phyloP scores from a whole-genome alignment of 2,329 filamentous ascomycete genomes.

The Trichoderma semiorbis region DNA sequence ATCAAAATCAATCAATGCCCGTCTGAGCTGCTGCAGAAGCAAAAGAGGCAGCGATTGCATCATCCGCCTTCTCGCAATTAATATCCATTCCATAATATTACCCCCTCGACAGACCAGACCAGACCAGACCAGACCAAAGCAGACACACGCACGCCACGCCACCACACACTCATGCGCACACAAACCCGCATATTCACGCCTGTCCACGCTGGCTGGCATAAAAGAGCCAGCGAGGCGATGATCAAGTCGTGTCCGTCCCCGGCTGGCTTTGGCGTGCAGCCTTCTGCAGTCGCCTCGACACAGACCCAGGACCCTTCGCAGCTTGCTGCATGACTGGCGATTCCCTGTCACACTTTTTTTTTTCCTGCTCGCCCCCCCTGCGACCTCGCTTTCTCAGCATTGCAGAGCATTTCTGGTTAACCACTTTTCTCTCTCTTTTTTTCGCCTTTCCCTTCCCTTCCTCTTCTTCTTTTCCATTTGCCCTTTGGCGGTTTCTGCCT shows the following conservation, averaged over 20 bases:
- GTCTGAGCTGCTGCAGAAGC: not conserved
- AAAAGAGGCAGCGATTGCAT: slow-evolving; percentile 12
- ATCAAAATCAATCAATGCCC: not conserved
- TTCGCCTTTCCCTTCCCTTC: not conserved
- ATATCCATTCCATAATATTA: not conserved
- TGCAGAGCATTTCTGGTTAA: slow-evolving; percentile 3
- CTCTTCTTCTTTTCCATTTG: not conserved
- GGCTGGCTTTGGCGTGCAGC: slow-evolving; percentile 25
- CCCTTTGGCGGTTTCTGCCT: not conserved
- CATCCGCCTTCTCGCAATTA: not conserved
- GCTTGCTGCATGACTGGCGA: slow-evolving; percentile 13
- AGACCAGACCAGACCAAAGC: too few species aligned
- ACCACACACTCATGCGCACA: not conserved
- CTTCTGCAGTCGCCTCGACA: slow-evolving; percentile 26
- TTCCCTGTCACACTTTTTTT: slow-evolving; percentile 9
- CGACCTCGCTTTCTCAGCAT: slow-evolving; percentile 5
- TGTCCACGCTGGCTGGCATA: slow-evolving; percentile 19
- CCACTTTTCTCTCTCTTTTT: not conserved
- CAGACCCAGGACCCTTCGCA: not conserved
- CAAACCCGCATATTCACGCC: slow-evolving; percentile 12
- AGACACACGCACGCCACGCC: not conserved
- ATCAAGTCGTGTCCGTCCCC: slow-evolving; percentile 24
- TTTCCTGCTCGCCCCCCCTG: not conserved
- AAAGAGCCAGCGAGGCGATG: slow-evolving; percentile 24
- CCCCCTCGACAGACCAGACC: not conserved